These are phyloP conservation scores for Paecilomyces sp. DNA, from an alignment of 2,329 filamentous ascomycete genomes.

Conservation along the genomic window DNA sequence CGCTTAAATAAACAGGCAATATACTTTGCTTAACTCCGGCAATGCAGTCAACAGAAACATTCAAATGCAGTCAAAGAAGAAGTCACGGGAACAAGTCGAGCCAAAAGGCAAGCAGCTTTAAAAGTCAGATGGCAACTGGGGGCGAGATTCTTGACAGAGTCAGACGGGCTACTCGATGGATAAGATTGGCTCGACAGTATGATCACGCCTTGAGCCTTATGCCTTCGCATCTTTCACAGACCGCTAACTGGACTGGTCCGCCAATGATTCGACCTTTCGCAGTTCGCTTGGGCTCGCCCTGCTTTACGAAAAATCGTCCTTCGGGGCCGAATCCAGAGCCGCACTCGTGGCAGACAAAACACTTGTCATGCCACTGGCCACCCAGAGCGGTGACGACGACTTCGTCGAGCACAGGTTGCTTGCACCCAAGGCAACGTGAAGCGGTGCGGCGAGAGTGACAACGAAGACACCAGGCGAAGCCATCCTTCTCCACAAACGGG, in stretches of 20 bases:
- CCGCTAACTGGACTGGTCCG: constrained; percentile 48
- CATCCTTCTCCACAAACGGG: constrained; percentile 95
- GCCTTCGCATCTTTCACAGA: constrained; percentile 58
- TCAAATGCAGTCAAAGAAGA: neutral
- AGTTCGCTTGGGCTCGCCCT: constrained; percentile 41
- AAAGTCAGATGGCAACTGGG: neutral
- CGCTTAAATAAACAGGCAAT: neutral
- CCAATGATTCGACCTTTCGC: constrained; percentile 41
- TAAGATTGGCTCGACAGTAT: neutral
- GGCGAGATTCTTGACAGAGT: neutral
- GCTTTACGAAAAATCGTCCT: constrained; percentile 56
- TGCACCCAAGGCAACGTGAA: constrained; percentile 81
- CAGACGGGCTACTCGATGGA: neutral
- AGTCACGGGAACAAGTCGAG: neutral
- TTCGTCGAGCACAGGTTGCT: constrained; percentile 76
- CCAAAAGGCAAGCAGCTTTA: neutral
- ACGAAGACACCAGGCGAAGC: constrained; percentile 91
- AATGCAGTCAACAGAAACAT: neutral
- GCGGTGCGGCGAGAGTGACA: constrained; percentile 90
- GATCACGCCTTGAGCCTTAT: constrained; percentile 52
- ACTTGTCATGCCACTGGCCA: constrained; percentile 86
- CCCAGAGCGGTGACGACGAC: constrained; percentile 85
- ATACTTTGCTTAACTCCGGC: neutral
- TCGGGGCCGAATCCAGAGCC: constrained; percentile 52
- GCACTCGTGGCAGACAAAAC: constrained; percentile 75